Evolutionary conservation across 306 rosid genomes (phyloP).

Genomic region (Dalbergia oliveri): DNA sequence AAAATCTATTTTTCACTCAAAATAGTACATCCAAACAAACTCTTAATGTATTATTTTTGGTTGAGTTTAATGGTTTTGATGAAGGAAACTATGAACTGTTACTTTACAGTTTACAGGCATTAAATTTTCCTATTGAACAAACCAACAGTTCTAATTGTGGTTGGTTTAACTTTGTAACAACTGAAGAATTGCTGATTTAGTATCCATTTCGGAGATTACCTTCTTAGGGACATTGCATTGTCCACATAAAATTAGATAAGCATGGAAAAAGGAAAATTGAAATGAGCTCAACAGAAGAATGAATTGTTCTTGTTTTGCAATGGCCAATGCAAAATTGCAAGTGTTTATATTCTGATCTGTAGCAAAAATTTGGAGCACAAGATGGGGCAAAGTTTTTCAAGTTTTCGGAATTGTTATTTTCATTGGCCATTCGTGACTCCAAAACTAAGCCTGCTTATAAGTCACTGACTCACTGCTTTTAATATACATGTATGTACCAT

Average conservation of each 20-base stretch:
- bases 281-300: not conserved
- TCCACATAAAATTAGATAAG: constrained; percentile 5
- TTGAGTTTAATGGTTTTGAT: constrained; percentile 28
- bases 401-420: constrained; percentile 19
- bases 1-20: too few relatives aligned
- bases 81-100: not conserved
- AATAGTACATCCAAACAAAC: too few relatives aligned
- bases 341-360: constrained; percentile 11
- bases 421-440: not conserved
- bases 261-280: constrained; percentile 12
- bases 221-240: not conserved
- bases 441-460: not conserved
- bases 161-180: constrained; percentile 2
- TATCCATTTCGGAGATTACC: constrained; percentile 12
- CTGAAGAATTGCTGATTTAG: constrained; percentile 16
- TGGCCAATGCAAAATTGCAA: not conserved
- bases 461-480: not conserved
- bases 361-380: not conserved
- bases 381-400: not conserved
- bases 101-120: not conserved
- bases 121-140: not conserved
- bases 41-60: not conserved
- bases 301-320: not conserved
- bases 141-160: not conserved
- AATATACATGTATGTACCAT: constrained; percentile 7